Conservation (phyloP, 2,329 filamentous ascomycete genomes). For the Leptographium flavum region DNA sequence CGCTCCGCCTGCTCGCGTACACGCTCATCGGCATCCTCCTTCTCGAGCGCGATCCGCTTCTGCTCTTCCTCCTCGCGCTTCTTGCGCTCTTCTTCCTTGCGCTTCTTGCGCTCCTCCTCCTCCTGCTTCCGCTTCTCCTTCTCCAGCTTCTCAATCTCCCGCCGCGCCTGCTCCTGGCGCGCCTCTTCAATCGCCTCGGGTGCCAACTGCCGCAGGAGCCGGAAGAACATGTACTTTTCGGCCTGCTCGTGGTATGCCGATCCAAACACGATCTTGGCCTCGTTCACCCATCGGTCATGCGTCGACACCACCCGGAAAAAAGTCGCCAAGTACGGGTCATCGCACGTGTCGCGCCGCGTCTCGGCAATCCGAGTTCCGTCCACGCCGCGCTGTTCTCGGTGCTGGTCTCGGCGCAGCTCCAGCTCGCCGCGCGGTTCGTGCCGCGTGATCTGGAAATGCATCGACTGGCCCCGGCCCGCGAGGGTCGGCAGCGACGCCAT, state of each 20-base stretch:
- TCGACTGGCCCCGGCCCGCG: slow-evolving; percentile 31
- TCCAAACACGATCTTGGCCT: slow-evolving; percentile 76
- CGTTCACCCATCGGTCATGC: slow-evolving; percentile 70
- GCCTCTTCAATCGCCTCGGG: slow-evolving; percentile 75
- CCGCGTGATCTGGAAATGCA: slow-evolving; percentile 46
- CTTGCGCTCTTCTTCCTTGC: slow-evolving; percentile 50
- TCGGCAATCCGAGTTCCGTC: neutral
- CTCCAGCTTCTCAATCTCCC: slow-evolving; percentile 31
- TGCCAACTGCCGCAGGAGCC: slow-evolving; percentile 56
- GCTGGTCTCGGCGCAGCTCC: slow-evolving; percentile 32
- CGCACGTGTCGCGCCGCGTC: neutral
- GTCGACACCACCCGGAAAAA: slow-evolving; percentile 62
- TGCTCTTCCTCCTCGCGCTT: slow-evolving; percentile 58
- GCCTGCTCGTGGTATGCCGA: slow-evolving; percentile 53
- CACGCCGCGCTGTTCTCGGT: slow-evolving; percentile 1
- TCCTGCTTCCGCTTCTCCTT: slow-evolving; percentile 44
- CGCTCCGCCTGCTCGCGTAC: slow-evolving; percentile 43
- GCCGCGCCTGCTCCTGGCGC: slow-evolving; percentile 50
- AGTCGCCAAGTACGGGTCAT: slow-evolving; percentile 60
- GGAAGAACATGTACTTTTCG: slow-evolving; percentile 47
- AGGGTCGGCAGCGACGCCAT: slow-evolving; percentile 30
- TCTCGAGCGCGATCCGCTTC: slow-evolving; percentile 50
- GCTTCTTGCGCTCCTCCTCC: slow-evolving; percentile 41
- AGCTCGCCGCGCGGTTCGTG: slow-evolving; percentile 32
- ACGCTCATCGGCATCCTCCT: slow-evolving; percentile 56